Percentiles rank a stretch among this genome's conserved stretches.
Evolutionary conservation across 2,329 filamentous ascomycete species (phyloP).

Genomic region (Aspergillus carbonarius): DNA sequence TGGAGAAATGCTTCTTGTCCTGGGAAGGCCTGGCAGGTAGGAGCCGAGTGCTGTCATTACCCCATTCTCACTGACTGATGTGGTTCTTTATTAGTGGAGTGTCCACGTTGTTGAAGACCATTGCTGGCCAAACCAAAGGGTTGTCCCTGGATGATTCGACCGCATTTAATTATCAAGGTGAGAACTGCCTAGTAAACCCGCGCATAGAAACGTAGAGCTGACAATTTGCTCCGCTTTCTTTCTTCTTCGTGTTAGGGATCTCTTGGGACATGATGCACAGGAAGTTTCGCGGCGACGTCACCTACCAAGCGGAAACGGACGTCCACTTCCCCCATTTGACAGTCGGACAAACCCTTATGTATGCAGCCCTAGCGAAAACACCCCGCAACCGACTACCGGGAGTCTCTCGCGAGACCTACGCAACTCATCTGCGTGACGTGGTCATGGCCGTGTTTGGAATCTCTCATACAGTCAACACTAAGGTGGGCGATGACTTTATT

Average conservation of each 20-base stretch:
- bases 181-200: neutral
- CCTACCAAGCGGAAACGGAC: constrained; percentile 78
- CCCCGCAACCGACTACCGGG: neutral
- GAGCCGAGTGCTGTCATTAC: neutral
- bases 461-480: constrained; percentile 8
- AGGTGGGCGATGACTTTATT: constrained; percentile 8
- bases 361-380: constrained; percentile 48
- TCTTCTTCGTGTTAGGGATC: constrained; percentile 26
- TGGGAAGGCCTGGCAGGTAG: constrained; percentile 40
- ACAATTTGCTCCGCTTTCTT: neutral
- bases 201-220: neutral
- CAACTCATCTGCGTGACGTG: constrained; percentile 3
- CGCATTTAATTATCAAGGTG: constrained; percentile 71
- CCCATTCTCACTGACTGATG: neutral
- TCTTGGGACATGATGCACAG: neutral
- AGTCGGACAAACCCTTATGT: constrained; percentile 66
- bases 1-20: constrained; percentile 51
- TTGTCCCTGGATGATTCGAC: constrained; percentile 66
- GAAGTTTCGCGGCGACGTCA: constrained; percentile 62
- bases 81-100: constrained; percentile 44
- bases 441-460: constrained; percentile 3
- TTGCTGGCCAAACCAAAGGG: constrained; percentile 75
- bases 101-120: constrained; percentile 76
- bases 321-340: constrained; percentile 72
- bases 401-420: neutral